These are phyloP conservation scores for Dactylorhiza incarnata DNA, from an alignment of 106 monocot genomes.

Conservation along the genomic window DNA sequence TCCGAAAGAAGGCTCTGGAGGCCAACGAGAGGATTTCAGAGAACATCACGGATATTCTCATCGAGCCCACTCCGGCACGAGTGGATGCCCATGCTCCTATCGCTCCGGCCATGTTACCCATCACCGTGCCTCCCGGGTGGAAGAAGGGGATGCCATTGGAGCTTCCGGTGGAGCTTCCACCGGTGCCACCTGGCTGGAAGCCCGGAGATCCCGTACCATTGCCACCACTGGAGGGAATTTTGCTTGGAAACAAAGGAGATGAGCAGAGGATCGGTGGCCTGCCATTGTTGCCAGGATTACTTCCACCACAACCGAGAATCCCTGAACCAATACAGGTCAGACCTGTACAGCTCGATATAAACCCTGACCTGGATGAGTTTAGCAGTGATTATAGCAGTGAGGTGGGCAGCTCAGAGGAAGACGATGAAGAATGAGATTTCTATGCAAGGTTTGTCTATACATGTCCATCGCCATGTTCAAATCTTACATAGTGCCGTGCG, in stretches of 20 bases:
- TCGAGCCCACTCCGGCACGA: constrained; percentile 60
- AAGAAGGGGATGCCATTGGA: constrained; percentile 66
- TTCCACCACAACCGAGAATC: constrained; percentile 19
- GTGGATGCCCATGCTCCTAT: constrained; percentile 25
- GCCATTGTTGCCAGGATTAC: constrained; percentile 7
- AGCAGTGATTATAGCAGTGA: constrained; percentile 96
- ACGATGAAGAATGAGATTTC: constrained; percentile 72
- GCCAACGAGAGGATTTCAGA: constrained; percentile 25
- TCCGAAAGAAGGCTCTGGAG: constrained; percentile 34
- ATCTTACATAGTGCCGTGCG: neutral
- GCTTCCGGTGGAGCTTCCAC: constrained; percentile 52
- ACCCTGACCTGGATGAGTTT: constrained; percentile 58
- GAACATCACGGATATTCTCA: constrained; percentile 21
- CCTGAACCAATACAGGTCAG: constrained; percentile 72
- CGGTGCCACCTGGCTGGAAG: constrained; percentile 88
- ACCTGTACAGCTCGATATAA: constrained; percentile 84
- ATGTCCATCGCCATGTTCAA: neutral
- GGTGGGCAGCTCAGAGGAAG: constrained; percentile 88
- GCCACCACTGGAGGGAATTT: constrained; percentile 42
- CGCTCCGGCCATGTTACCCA: constrained; percentile 32
- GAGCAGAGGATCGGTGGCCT: constrained; percentile 18
- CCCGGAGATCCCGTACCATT: constrained; percentile 77
- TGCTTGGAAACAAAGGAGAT: constrained; percentile 24
- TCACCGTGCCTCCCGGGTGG: constrained; percentile 56
- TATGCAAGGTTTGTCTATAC: neutral